Base-by-base conservation (phyloP, 2,329 filamentous ascomycete genomes). In the Penicillium sp. region DNA sequence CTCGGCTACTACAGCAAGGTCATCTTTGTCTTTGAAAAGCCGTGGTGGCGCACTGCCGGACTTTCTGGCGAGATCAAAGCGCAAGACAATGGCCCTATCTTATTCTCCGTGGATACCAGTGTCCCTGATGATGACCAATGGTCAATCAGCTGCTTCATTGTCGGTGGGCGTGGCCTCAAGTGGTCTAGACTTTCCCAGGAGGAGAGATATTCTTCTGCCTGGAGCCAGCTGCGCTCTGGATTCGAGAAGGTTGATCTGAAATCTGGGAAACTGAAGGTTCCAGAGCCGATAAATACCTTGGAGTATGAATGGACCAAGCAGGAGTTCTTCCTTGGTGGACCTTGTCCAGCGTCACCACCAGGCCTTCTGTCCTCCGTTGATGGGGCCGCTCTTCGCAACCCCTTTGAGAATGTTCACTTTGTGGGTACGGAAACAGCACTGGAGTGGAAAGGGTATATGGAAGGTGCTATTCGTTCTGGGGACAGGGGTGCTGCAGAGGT, bases 391-490 rank as follows among this genome's bases (percentile, higher is more conserved):
- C 55, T 80, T n/a, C 65, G 75, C 24, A 62, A 73, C 36, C 64
- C 71, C 1, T 68, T 73, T 56, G 72, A 75, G 7, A 73, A 78
- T 35, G 40, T 83, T 5, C 77, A 83, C 64, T 85, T 84, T 62
- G 80, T 78, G 2, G 83, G 83, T 0, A 83, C 82, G 0, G 83
- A 85, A 72, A 81, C 78, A 1, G 75, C 78, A 1, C 73, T 67
- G 2, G 78, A 80, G 57, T 85, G 82, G 83, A 80, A 80, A 55
- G 83, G 83, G 0, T 84, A 84, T 62, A 83, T 85, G 82, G 83
- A 85, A 57, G 83, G 83, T 4, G 83, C 83, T 1, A 71, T 85
- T 22, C 64, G 78, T 2, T 78, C 74, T 31, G 83, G 83, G 1
- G 72, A 82, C 55, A 69, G 79, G 11, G 82, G 74, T 1, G 82